Evolutionary conservation across 2,329 filamentous ascomycete species (phyloP), one percentile per base, ranked within the genome.

Genomic region (Aspergillus calidoustus): DNA sequence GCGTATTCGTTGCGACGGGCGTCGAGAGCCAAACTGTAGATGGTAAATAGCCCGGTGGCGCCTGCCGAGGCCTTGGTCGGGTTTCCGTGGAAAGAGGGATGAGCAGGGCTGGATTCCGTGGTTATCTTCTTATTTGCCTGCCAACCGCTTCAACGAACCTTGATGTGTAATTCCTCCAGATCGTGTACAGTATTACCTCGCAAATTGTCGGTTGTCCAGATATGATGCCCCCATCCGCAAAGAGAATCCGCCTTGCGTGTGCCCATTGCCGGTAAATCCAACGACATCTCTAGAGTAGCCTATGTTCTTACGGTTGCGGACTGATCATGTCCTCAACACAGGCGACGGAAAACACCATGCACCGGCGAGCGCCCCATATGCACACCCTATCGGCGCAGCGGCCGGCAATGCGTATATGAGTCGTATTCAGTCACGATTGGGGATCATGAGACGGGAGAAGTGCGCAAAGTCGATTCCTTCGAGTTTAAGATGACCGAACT

Each of bases 161-260:
- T 28, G 4, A 28, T 28, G 25, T 28, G 1, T 28, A 7, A 28
- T 28, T 28, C 6, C 25, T 28, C 25, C 25, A 28, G 25, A 28
- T 28, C 6, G 2, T 28, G 25, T 28, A 28, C 25, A 28, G 4
- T 28, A 28, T 28, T 28, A 19, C 19, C 30, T 53, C 22, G 2
- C 22, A 3, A 8, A 13, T 1, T 41, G 7, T 19, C 13, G 8
- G 23, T 17, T 13, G 19, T 11, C 31, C n/a, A 28, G n/a, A 0
- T 4, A 54, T 46, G 11, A 54, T 54, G 43, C 41, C 50, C 19
- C 30, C 31, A 11, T 57, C 48, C 11, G 61, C 66, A 47, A 72
- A 69, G 65, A 69, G 71, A n/a, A 71, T 71, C 25, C 68, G 71
- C 25, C 71, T 71, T 51, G 71, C 71, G 7, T 73, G 71, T 50